Base-by-base conservation (phyloP, 345 rosid species). In the Garcia nutans region DNA sequence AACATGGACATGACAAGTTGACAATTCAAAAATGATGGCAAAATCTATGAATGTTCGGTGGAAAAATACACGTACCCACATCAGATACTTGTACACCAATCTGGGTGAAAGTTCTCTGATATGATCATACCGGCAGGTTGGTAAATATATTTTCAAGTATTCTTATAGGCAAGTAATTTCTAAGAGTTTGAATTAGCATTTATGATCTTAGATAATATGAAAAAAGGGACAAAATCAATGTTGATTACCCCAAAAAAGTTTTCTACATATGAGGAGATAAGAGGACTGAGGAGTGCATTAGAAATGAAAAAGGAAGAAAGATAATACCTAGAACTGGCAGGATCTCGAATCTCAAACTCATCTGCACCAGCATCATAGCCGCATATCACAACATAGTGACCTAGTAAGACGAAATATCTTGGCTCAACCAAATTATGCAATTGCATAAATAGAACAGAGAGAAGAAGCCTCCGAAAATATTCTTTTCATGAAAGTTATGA, bases 291-390 rank as follows among this genome's bases (percentile, higher is more conserved):
- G 8, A 22, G 20, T 47, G 23, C 70, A 68, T 15, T 16, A 65
- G 31, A 16, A 24, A 20, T 17, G 45, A 61, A 45, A 72, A 50
- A 67, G 13, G 67, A 58, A 59, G 20, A 59, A 68, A 44, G 55
- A 64, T 31, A 41, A 77, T 88, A 96, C 99, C 91, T 82, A 76
- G 95, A 82, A 91, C 93, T 88, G 73, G 97, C 97, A 64, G 99
- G 99, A 85, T 96, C 97, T 84, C 95, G 91, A 69, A 96, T 96
- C 87, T 96, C 98, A 65, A 93, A 96, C 86, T 92, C 98, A 78
- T 96, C 92, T 13, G 80, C 77, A 33, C 49, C 77, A 45, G 93
- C 81, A 75, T 93, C 97, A 73, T 93, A 96, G 78, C 98, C 97
- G 50, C 97, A 93, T 81, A 93, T 92, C 81, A 96, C 83, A 22